Base-by-base conservation (phyloP, 1,284 basidiomycete genomes). In the Anthracocystis panici-leucophaei region DNA sequence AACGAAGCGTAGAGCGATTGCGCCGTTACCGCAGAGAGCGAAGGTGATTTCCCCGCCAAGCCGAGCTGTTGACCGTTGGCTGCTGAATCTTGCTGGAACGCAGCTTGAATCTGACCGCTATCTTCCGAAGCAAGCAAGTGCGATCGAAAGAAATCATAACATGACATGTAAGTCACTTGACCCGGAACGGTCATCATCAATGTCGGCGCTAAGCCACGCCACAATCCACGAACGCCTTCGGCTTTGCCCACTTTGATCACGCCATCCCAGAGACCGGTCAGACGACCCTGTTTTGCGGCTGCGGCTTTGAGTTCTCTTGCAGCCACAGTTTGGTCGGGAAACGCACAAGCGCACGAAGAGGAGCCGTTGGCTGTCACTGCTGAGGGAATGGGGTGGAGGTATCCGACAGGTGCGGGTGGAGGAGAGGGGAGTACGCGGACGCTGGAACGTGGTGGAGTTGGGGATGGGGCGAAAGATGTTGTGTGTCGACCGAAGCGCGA, bases 101-200 rank as follows among this genome's bases (percentile, higher is more conserved):
- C 58, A 8, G 57, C 57, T 42, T 62, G 65, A 8, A 68, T 51
- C 5, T 20, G 38, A 10, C 6, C 27, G 0, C 38, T 57, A 42
- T 66, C 76, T 21, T 75, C 67, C 5, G 54, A 45, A 10, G 74
- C 70, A 8, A 86, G 65, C 18, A 85, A 67, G 16, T 65, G 62
- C 23, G 79, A 89, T 14, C 94, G 88, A 21, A 98, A 90, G 84
- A 92, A 90, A 86, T 98, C 96, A 86, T 99, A 99, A 29, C 93
- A 94, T 53, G 97, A 89, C 91, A 99, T 99, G 87, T 99, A 99
- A 40, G 91, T 90, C 51, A 95, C 94, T 53, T 95, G 91, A 0
- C 95, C 92, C 0, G 96, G 96, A 9, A 99, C 93, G 23, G 93
- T 92, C 85, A 99, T 96, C 55, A 80, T 77, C 27, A 85, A 60